A percentile compares a stretch with the other conserved stretches of the same genome.
phyloP scores from a whole-genome alignment of 2,329 filamentous ascomycete genomes.

The Basipetospora sp. region DNA sequence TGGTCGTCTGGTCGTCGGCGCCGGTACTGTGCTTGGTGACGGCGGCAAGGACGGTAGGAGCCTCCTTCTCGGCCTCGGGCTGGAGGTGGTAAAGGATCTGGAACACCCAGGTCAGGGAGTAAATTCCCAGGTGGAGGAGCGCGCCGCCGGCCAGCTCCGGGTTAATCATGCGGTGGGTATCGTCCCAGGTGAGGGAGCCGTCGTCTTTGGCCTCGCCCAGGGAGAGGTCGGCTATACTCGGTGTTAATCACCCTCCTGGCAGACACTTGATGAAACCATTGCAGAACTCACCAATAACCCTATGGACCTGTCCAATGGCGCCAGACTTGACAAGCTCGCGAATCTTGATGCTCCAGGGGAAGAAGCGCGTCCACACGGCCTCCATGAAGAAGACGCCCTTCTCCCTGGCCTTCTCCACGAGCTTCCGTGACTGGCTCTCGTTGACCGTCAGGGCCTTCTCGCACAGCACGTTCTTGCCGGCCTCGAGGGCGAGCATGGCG shows the following conservation, averaged over 20 bases:
- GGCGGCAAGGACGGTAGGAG: slow-evolving; percentile 52
- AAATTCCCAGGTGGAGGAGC: slow-evolving; percentile 74
- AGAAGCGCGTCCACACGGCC: slow-evolving; percentile 80
- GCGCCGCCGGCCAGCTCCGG: slow-evolving; percentile 68
- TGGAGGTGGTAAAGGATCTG: slow-evolving; percentile 76
- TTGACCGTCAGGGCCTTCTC: slow-evolving; percentile 85
- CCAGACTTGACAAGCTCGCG: slow-evolving; percentile 46
- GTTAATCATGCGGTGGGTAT: slow-evolving; percentile 66
- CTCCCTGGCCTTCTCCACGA: slow-evolving; percentile 55
- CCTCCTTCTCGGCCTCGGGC: slow-evolving; percentile 48
- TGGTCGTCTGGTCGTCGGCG: slow-evolving; percentile 62
- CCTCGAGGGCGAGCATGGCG: slow-evolving; percentile 66
- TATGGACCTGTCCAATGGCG: slow-evolving; percentile 45
- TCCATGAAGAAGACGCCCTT: slow-evolving; percentile 72
- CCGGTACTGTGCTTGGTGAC: slow-evolving; percentile 60
- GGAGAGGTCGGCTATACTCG: slow-evolving; percentile 38
- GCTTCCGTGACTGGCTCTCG: slow-evolving; percentile 56
- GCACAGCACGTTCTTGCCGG: slow-evolving; percentile 77
- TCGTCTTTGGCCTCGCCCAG: slow-evolving; percentile 45
- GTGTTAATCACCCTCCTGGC: background rate
- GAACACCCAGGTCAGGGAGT: slow-evolving; percentile 81
- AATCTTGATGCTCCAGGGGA: slow-evolving; percentile 66
- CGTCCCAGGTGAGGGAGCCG: slow-evolving; percentile 39
- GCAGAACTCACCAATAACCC: slow-evolving; percentile 33
- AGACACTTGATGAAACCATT: background rate